A percentile compares a stretch with the other conserved stretches of the same genome.
phyloP scores from a whole-genome alignment of 148 eudicot species.

The Diospyros lotus region DNA sequence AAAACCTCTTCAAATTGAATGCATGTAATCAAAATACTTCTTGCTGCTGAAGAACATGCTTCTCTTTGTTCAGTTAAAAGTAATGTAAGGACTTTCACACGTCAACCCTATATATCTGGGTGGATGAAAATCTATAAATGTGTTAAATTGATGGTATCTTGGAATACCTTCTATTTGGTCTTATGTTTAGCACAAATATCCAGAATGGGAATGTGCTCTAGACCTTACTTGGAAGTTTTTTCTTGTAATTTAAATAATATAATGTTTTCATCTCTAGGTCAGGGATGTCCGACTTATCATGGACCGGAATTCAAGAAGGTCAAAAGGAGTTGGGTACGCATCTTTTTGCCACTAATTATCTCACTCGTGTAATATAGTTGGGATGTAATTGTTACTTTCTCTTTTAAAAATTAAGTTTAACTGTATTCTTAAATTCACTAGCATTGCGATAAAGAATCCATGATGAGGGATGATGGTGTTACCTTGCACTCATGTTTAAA shows the following conservation, averaged over 20 bases:
- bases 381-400: slow-evolving; percentile 21
- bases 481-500: slow-evolving; percentile 53
- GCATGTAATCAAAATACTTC: no score
- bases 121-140: neutral
- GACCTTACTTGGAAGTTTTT: neutral
- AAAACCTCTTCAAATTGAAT: no score
- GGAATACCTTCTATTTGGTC: slow-evolving; percentile 9
- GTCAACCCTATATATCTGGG: no score
- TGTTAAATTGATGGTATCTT: slow-evolving; percentile 10
- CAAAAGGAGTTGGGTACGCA: slow-evolving; percentile 98
- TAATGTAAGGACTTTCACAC: no score
- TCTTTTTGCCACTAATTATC: slow-evolving; percentile 7
- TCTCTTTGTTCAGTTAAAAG: no score
- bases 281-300: slow-evolving; percentile 93
- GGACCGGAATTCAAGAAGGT: slow-evolving; percentile 93
- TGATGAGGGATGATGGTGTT: slow-evolving; percentile 62
- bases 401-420: slow-evolving; percentile 34
- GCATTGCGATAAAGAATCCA: slow-evolving; percentile 53
- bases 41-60: no score
- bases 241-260: neutral
- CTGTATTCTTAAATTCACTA: slow-evolving; percentile 48
- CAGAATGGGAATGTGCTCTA: slow-evolving; percentile 4
- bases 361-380: slow-evolving; percentile 14
- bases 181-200: slow-evolving; percentile 5
- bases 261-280: slow-evolving; percentile 44